A percentile compares a stretch with the other conserved stretches of the same genome.
Evolutionary conservation across 2,329 filamentous ascomycete species (phyloP).

Genomic region (Xylogone sp.): DNA sequence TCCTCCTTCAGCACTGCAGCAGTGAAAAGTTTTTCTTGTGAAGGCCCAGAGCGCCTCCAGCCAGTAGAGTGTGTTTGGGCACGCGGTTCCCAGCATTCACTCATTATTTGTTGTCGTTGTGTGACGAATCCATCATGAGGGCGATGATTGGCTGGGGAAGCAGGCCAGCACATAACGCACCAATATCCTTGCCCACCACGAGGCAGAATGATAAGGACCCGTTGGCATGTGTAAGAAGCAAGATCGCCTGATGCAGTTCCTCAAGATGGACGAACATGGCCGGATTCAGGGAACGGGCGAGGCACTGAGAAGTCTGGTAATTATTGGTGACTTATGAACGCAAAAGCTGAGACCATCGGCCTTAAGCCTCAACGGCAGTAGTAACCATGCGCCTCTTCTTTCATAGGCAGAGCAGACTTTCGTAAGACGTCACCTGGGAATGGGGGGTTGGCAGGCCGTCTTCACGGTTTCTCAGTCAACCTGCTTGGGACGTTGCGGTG

Average conservation of each 20-base stretch:
- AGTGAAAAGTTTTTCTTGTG: background rate
- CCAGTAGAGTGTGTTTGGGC: background rate
- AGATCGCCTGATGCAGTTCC: background rate
- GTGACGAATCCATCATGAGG: background rate
- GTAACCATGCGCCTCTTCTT: background rate
- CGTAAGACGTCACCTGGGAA: background rate
- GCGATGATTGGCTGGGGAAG: background rate
- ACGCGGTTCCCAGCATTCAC: background rate
- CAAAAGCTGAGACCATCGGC: background rate
- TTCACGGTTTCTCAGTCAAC: background rate
- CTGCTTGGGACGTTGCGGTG: too few species aligned
- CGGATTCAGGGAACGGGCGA: background rate
- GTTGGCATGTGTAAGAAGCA: background rate
- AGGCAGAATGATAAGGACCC: conserved; percentile 17
- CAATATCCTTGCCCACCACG: conserved; percentile 14
- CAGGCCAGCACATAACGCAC: conserved; percentile 19
- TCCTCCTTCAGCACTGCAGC: too few species aligned
- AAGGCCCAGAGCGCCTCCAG: background rate
- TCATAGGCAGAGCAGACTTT: background rate
- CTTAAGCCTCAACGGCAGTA: background rate
- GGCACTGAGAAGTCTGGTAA: background rate
- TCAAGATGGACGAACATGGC: background rate
- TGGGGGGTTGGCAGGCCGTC: background rate
- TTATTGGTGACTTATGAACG: background rate
- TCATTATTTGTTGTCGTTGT: background rate